These are phyloP conservation scores for Neurospora sp. DNA, from an alignment of 495 filamentous ascomycete genomes.

Conservation along the genomic window DNA sequence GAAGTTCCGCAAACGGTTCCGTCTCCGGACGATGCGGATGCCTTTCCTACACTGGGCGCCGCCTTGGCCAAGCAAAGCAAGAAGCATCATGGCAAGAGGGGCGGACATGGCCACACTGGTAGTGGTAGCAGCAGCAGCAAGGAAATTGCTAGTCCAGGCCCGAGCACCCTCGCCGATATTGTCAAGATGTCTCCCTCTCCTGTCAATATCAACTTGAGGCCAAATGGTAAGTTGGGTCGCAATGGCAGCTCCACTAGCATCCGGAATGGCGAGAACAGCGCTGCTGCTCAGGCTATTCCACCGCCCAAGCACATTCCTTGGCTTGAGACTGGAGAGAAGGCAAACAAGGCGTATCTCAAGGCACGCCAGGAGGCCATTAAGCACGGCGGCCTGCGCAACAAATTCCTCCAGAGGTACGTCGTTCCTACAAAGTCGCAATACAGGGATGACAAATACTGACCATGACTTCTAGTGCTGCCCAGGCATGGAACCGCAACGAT, in stretches of 20 bases:
- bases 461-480: constrained; percentile 59
- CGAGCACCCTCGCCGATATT: constrained; percentile 86
- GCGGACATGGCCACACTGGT: constrained; percentile 53
- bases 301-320: constrained; percentile 89
- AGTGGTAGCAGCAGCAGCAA: constrained; percentile 29
- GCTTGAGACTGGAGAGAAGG: constrained; percentile 85
- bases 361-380: constrained; percentile 89
- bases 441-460: constrained; percentile 14
- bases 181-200: constrained; percentile 88
- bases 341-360: constrained; percentile 90
- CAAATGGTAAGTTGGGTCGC: constrained; percentile 39
- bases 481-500: constrained; percentile 99
- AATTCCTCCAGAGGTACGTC: constrained; percentile 84
- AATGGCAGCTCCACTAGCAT: constrained; percentile 45
- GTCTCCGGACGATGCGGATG: constrained; percentile 85
- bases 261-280: constrained; percentile 63
- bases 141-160: constrained; percentile 56
- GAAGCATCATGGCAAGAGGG: constrained; percentile 83
- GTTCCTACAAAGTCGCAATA: neutral
- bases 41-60: constrained; percentile 86
- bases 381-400: constrained; percentile 90
- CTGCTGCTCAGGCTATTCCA: constrained; percentile 71
- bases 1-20: constrained; percentile 57
- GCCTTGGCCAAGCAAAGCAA: constrained; percentile 69
- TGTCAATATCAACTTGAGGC: constrained; percentile 34